phyloP scores from a whole-genome alignment of 495 filamentous ascomycete genomes.

The Stereocaulon alpinum region DNA sequence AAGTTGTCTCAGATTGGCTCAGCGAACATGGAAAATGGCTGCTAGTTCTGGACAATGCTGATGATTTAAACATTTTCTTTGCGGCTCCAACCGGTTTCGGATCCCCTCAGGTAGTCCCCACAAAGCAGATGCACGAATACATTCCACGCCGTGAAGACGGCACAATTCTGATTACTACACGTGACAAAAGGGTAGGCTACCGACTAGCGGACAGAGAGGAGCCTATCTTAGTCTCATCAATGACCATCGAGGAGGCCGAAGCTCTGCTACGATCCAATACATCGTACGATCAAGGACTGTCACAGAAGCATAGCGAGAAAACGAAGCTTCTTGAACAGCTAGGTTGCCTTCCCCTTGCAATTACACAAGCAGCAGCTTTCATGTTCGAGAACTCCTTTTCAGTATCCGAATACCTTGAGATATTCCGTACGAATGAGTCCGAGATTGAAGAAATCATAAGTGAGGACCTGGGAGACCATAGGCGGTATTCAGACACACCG shows the following conservation, averaged over 20 bases:
- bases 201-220: slow-evolving; percentile 9
- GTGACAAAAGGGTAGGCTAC: slow-evolving; percentile 15
- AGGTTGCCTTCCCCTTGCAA: slow-evolving; percentile 26
- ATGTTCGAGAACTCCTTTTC: slow-evolving; percentile 25
- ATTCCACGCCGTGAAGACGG: slow-evolving; percentile 15
- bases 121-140: slow-evolving; percentile 14
- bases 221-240: slow-evolving; percentile 14
- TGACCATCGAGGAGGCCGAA: slow-evolving; percentile 10
- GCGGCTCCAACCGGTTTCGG: not conserved
- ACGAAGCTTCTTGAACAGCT: slow-evolving; percentile 18
- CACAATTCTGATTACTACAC: slow-evolving; percentile 23
- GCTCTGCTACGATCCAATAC: not conserved
- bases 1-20: slow-evolving; percentile 33
- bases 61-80: slow-evolving; percentile 32
- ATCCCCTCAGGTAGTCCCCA: not conserved
- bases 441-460: slow-evolving; percentile 19
- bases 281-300: not conserved
- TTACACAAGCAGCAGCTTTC: slow-evolving; percentile 29
- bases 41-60: slow-evolving; percentile 44
- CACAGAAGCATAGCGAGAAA: not conserved
- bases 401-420: slow-evolving; percentile 27
- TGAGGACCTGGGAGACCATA: slow-evolving; percentile 20
- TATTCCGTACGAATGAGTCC: slow-evolving; percentile 21
- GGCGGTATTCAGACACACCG: slow-evolving; percentile 24
- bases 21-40: slow-evolving; percentile 33